Conservation (phyloP, 306 rosid species). For the Elaeagnus macrophylla region DNA sequence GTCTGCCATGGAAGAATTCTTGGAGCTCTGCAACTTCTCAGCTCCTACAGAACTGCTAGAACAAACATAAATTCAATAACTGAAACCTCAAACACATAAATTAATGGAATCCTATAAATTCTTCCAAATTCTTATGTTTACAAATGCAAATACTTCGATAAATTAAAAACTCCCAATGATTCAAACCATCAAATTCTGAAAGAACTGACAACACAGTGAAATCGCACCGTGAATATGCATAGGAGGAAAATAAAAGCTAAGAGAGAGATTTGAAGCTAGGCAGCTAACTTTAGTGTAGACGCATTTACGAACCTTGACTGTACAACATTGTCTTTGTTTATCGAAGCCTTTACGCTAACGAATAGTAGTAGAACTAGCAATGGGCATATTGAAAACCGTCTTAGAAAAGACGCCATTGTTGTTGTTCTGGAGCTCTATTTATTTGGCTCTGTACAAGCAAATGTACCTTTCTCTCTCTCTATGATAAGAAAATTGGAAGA, state of each 20-base stretch:
- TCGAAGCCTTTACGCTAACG: conserved; percentile 24
- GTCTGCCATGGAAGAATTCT: conserved; percentile 58
- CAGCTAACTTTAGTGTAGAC: not conserved
- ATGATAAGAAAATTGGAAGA: not conserved
- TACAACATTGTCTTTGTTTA: conserved; percentile 12
- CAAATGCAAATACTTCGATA: not conserved
- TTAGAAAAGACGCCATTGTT: conserved; percentile 42
- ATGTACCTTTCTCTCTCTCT: not conserved
- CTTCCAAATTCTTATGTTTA: not conserved
- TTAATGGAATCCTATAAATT: not conserved
- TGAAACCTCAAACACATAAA: not conserved
- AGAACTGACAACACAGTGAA: no score
- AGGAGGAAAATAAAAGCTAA: no score
- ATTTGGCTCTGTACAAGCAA: conserved; percentile 1
- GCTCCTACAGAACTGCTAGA: conserved; percentile 33
- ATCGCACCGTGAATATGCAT: no score
- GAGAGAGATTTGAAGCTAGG: not conserved
- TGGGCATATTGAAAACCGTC: conserved; percentile 17
- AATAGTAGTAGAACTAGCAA: conserved; percentile 23
- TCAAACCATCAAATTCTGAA: no score
- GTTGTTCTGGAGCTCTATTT: conserved; percentile 4
- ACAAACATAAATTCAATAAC: not conserved
- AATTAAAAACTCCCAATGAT: no score
- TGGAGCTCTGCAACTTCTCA: conserved; percentile 39
- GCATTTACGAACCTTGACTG: conserved; percentile 34